phyloP scores from a whole-genome alignment of 139 green algal genomes.

The Zygnema circumcarinatum region DNA sequence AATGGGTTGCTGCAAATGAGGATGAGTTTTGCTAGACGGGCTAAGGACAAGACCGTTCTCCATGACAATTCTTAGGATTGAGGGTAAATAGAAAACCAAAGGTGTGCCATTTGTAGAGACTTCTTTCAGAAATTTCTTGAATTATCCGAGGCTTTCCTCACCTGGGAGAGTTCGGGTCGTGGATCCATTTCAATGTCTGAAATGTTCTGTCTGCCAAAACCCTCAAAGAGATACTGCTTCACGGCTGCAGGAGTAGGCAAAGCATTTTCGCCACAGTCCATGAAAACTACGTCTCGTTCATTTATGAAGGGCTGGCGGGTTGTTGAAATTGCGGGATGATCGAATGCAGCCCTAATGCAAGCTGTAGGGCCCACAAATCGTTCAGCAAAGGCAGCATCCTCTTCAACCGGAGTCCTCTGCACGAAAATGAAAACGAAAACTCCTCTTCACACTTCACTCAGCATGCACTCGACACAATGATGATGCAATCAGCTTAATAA shows the following conservation, averaged over 20 bases:
- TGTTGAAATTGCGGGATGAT: conserved; percentile 13
- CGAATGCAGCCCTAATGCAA: background rate
- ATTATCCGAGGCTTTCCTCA: too few species aligned
- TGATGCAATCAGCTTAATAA: too few species aligned
- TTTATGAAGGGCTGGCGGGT: background rate
- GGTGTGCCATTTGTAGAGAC: too few species aligned
- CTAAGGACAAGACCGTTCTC: too few species aligned
- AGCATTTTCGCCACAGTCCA: conserved; percentile 3
- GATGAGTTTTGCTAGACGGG: too few species aligned
- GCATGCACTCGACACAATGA: too few species aligned
- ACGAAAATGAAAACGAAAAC: background rate
- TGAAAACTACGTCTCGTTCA: background rate
- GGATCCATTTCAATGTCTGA: conserved; percentile 43
- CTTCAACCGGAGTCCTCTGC: background rate
- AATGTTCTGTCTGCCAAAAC: conserved; percentile 43
- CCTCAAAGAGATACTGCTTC: conserved; percentile 36
- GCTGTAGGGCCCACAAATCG: conserved; percentile 25
- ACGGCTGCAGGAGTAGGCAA: conserved; percentile 4
- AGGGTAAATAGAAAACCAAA: too few species aligned
- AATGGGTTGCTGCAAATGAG: too few species aligned
- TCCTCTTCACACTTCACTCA: too few species aligned
- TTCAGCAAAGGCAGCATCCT: background rate
- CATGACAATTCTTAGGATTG: too few species aligned
- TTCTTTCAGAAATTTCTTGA: too few species aligned
- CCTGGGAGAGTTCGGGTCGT: conserved; percentile 27